These are phyloP conservation scores for Wakefieldia striispora DNA, from an alignment of 768 basidiomycete species.

Conservation along the genomic window DNA sequence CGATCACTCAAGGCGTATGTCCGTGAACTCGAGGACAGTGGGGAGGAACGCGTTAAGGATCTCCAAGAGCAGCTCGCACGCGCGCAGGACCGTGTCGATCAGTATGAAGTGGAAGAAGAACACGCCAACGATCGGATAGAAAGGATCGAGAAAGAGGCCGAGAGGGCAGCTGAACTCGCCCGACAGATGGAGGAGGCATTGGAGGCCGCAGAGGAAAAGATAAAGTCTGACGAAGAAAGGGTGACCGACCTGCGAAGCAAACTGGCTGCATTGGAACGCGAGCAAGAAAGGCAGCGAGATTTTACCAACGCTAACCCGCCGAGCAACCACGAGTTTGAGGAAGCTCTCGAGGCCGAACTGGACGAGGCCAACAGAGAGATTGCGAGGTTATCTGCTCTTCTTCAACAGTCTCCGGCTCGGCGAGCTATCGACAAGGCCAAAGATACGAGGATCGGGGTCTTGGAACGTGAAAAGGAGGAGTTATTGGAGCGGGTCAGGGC, in stretches of 20 bases:
- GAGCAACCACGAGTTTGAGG: conserved; percentile 52
- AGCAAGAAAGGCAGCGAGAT: conserved; percentile 40
- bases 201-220: conserved; percentile 70
- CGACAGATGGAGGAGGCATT: conserved; percentile 75
- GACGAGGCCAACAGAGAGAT: conserved; percentile 77
- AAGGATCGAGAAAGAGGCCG: conserved; percentile 49
- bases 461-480: conserved; percentile 77
- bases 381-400: conserved; percentile 59
- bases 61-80: conserved; percentile 56
- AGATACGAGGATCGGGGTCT: conserved; percentile 69
- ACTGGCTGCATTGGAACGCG: conserved; percentile 56
- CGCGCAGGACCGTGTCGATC: conserved; percentile 45
- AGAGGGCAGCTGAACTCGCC: conserved; percentile 53
- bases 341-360: conserved; percentile 70
- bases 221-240: conserved; percentile 57
- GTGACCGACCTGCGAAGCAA: conserved; percentile 50
- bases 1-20: conserved; percentile 47
- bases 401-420: conserved; percentile 71
- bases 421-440: conserved; percentile 78
- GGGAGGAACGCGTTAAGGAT: conserved; percentile 46
- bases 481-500: conserved; percentile 67
- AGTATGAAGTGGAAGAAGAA: conserved; percentile 44
- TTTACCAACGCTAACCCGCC: conserved; percentile 16
- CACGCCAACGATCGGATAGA: conserved; percentile 49
- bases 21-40: conserved; percentile 60